Percentiles rank a stretch among this genome's conserved stretches.
These are phyloP conservation scores for Stagonosporopsis cucurbitacearum DNA, from an alignment of 2,329 filamentous ascomycete genomes.

Conservation along the genomic window DNA sequence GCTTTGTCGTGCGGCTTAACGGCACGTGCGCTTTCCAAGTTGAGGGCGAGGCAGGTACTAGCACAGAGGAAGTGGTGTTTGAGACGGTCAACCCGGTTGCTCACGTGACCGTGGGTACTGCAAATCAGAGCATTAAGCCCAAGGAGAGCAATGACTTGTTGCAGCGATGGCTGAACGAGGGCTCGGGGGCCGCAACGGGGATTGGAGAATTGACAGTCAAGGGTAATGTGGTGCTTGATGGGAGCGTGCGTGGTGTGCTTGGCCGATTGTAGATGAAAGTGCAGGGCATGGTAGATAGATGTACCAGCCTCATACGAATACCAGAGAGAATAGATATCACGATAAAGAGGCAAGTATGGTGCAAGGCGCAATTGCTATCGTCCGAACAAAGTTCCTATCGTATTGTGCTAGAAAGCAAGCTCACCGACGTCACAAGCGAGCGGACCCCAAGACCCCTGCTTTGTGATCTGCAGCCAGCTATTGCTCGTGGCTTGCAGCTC, in stretches of 20 bases:
- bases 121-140: conserved; percentile 76
- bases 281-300: neutral
- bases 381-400: neutral
- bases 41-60: conserved; percentile 25
- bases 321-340: neutral
- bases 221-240: conserved; percentile 63
- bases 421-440: conserved; percentile 3
- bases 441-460: neutral
- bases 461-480: neutral
- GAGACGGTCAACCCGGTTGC: conserved; percentile 78
- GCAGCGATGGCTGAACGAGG: conserved; percentile 72
- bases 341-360: neutral
- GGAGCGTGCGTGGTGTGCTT: conserved; percentile 57
- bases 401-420: too few relatives aligned
- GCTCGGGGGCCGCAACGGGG: conserved; percentile 58
- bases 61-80: conserved; percentile 57
- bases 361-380: neutral
- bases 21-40: conserved; percentile 34
- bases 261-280: conserved; percentile 33
- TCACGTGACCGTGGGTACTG: conserved; percentile 90
- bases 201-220: conserved; percentile 62
- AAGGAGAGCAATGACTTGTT: conserved; percentile 92
- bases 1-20: conserved; percentile 75
- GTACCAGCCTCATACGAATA: neutral
- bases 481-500: neutral